Conservation (phyloP, 2,329 filamentous ascomycete species). For the Scedosporium aurantiacum region DNA sequence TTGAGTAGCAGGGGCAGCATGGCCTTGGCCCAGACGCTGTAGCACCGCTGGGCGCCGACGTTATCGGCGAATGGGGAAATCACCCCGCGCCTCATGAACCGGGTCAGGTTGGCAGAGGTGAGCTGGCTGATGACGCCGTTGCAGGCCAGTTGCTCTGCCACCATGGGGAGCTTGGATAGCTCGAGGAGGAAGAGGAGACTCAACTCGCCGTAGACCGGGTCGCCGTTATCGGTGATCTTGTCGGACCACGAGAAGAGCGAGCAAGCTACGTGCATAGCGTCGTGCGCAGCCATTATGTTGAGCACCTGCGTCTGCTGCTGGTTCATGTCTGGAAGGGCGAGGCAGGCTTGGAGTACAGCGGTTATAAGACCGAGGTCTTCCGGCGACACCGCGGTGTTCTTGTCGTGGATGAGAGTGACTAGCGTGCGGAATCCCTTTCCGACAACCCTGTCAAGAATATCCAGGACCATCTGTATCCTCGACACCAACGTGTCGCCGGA, state of each 20-base stretch:
- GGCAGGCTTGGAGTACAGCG: conserved; percentile 73
- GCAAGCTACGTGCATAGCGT: conserved; percentile 68
- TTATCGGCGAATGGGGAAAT: conserved; percentile 72
- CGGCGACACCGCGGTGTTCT: conserved; percentile 48
- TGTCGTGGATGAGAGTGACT: conserved; percentile 71
- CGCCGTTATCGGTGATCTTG: conserved; percentile 61
- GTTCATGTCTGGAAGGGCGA: conserved; percentile 67
- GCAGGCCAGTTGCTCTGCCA: conserved; percentile 84
- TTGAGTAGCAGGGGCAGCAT: conserved; percentile 84
- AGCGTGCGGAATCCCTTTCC: conserved; percentile 73
- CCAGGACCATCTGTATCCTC: conserved; percentile 52
- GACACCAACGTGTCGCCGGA: conserved; percentile 14
- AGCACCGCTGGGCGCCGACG: conserved; percentile 59
- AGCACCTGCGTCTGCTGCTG: conserved; percentile 61
- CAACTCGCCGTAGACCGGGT: conserved; percentile 90
- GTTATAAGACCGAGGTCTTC: conserved; percentile 81
- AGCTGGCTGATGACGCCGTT: conserved; percentile 75
- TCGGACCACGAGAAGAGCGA: conserved; percentile 93
- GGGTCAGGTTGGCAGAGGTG: conserved; percentile 66
- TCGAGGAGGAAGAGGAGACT: conserved; percentile 80
- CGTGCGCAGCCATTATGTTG: conserved; percentile 57
- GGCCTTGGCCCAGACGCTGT: conserved; percentile 81
- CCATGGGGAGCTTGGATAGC: conserved; percentile 65
- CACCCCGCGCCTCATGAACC: conserved; percentile 58
- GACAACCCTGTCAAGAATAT: conserved; percentile 69